Percentiles rank a stretch among this genome's conserved stretches.
These are phyloP conservation scores for Tolypocladium paradoxum DNA, from an alignment of 2,329 filamentous ascomycete species.

Conservation along the genomic window DNA sequence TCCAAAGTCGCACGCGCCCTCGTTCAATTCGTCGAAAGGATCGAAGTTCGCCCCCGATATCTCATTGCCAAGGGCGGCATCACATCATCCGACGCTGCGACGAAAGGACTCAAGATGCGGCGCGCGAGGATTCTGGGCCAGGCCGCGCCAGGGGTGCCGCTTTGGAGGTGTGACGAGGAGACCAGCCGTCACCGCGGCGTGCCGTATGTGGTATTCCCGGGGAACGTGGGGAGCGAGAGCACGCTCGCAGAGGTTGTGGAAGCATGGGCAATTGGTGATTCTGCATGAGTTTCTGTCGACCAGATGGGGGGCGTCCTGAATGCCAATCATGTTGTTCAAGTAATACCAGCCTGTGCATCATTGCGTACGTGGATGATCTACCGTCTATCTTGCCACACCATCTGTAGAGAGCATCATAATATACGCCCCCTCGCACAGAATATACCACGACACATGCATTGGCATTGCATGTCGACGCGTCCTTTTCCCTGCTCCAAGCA, in stretches of 20 bases:
- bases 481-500: no score
- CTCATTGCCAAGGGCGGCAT: constrained; percentile 51
- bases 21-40: constrained; percentile 32
- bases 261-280: constrained; percentile 5
- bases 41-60: constrained; percentile 39
- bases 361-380: no score
- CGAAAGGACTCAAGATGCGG: constrained; percentile 41
- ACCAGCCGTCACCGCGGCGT: constrained; percentile 36
- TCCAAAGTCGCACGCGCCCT: constrained; percentile 38
- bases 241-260: constrained; percentile 34
- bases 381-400: no score
- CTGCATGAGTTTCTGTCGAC: background rate
- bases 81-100: constrained; percentile 46
- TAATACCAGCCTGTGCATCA: no score
- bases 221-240: constrained; percentile 41
- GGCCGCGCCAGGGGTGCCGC: constrained; percentile 43
- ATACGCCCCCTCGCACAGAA: no score
- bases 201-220: constrained; percentile 48
- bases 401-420: no score
- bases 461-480: no score
- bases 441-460: no score
- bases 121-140: constrained; percentile 42
- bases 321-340: no score
- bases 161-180: constrained; percentile 45
- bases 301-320: no score